Evolutionary conservation across 164 flowering plant genomes (phyloP), one percentile per base, ranked within the genome.

Genomic region (Kingdonia uniflora): DNA sequence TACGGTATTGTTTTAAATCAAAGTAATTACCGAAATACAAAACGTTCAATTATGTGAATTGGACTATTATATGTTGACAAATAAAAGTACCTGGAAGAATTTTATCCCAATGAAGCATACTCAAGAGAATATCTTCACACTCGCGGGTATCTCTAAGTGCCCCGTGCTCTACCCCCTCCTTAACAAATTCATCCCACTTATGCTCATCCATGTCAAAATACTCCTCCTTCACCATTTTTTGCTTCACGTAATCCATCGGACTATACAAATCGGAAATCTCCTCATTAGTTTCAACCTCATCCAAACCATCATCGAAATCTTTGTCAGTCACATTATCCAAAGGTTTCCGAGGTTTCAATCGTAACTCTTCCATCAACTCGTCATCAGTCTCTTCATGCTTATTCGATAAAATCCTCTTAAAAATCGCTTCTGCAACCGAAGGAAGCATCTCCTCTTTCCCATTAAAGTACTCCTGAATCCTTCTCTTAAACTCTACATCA

Each of bases 101-200:
- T 56, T 86, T 86, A 54, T 89, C 97, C 95, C 95, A 92, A 57
- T 60, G 63, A 37, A 80, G 78, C 95, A 92, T 86, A 59, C 88
- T 95, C 72, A 88, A 87, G 5, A 89, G 69, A 68, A 86, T 75
- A 39, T 56, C 68, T 64, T 88, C 97, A 56, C 94, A 81, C 61
- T 84, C 91, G 38, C 54, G 70, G 0, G 88, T 76, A 59, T 88
- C 87, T 64, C 69, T 72, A 40, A 82, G 51, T 58, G n/a, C 42
- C 21, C 95, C 95, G 41, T 77, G 66, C 54, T 85, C 67, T n/a
- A 62, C 54, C 0, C 76, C 89, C 60, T 86, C 95, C 54, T 72
- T 68, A 37, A 92, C 64, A 74, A 89, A 76, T 16, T 69, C 89
- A 58, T 84, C 81, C 91, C 95, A 88, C 64, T 84, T 88, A 19